phyloP scores from a whole-genome alignment of 148 eudicot species.

The Chenopodium suecicum region DNA sequence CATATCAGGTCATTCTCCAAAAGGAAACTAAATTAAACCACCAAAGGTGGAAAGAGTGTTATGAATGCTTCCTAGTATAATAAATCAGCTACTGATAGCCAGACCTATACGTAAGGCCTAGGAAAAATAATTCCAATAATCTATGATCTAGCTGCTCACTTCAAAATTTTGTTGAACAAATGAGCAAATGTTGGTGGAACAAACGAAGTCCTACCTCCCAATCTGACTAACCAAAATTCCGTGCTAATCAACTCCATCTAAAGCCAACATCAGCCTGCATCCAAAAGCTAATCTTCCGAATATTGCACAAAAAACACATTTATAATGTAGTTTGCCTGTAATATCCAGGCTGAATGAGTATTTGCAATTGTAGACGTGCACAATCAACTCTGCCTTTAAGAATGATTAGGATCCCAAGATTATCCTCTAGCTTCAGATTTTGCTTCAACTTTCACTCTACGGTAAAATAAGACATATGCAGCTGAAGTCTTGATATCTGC shows the following conservation, averaged over 20 bases:
- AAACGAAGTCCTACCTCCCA: constrained; percentile 14
- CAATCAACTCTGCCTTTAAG: constrained; percentile 22
- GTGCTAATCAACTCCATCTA: constrained; percentile 4
- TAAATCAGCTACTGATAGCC: constrained; percentile 4
- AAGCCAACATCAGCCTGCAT: constrained; percentile 1
- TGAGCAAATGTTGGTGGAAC: background rate
- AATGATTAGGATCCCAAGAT: constrained; percentile 28
- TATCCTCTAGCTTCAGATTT: constrained; percentile 32
- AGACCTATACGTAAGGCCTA: constrained; percentile 18
- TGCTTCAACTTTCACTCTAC: constrained; percentile 46
- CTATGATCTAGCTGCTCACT: constrained; percentile 16
- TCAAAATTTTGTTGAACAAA: constrained; percentile 22
- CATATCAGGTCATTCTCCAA: constrained; percentile 5
- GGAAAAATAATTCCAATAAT: background rate
- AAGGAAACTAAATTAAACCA: background rate
- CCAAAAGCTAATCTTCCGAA: background rate
- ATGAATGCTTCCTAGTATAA: background rate
- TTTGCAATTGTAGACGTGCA: background rate
- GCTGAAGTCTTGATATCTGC: constrained; percentile 83
- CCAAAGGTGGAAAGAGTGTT: background rate
- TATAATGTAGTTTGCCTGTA: background rate
- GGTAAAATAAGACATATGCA: constrained; percentile 93
- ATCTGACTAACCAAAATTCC: constrained; percentile 5
- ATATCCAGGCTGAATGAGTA: constrained; percentile 4
- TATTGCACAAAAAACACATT: background rate